A percentile compares a stretch with the other conserved stretches of the same genome.
Evolutionary conservation across 495 filamentous ascomycete species (phyloP).

Genomic region (Tuber umbilicatum): DNA sequence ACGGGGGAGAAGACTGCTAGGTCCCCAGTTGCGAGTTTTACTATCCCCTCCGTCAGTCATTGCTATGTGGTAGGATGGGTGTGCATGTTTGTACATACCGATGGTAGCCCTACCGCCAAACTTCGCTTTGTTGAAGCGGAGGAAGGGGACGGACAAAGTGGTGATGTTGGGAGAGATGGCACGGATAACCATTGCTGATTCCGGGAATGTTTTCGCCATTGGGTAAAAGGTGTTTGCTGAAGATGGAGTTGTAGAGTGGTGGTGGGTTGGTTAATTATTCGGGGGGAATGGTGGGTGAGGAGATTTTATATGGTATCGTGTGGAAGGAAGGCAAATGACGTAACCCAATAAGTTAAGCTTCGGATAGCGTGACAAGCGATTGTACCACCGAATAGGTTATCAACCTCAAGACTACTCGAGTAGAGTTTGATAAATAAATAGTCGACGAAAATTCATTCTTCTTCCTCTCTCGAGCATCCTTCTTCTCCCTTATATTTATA

Average conservation of each 20-base stretch:
- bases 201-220: slow-evolving; percentile 51
- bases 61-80: not conserved
- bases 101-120: slow-evolving; percentile 83
- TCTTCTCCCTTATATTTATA: not conserved
- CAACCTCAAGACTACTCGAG: not conserved
- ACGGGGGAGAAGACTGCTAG: slow-evolving; percentile 91
- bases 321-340: not conserved
- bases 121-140: slow-evolving; percentile 69
- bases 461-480: not conserved
- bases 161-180: slow-evolving; percentile 69
- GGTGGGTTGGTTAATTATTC: not conserved
- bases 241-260: not conserved
- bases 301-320: not conserved
- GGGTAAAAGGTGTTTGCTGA: not conserved
- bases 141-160: slow-evolving; percentile 77
- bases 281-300: not conserved
- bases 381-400: too few relatives aligned
- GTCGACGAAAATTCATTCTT: not conserved
- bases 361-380: not conserved
- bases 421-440: not conserved
- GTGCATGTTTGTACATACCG: slow-evolving; percentile 48
- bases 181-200: slow-evolving; percentile 79
- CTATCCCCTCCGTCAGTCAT: not conserved
- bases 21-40: slow-evolving; percentile 59
- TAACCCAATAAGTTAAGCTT: not conserved